Base-by-base conservation (phyloP, 2,329 filamentous ascomycete genomes). In the Alternaria brassicae region DNA sequence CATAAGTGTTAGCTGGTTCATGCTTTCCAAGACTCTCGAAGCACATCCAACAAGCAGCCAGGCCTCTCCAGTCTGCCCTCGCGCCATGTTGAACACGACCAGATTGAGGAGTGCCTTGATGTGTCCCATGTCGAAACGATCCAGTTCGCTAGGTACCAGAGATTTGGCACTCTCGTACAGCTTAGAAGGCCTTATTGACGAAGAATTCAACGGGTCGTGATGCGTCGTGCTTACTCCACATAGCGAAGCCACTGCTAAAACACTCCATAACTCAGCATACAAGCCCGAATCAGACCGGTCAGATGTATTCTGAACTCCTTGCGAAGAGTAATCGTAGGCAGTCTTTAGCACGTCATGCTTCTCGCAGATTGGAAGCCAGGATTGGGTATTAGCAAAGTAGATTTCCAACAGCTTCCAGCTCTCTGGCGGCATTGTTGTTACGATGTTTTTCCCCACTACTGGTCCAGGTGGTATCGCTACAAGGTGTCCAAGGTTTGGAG, bases 371-470 rank as follows among this genome's bases (percentile, higher is more conserved):
- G 91, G 91, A 25, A 93, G 82, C 91, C 91, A 93, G 53, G 85
- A 87, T 72, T 93, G 89, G 0, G 88, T 91, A 67, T 91, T 91
- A 1, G 89, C 86, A 60, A 91, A 90, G 72, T 92, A 93, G 4
- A 90, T 83, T 65, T 92, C 89, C 37, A 93, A 78, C 4, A 93
- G 81, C 2, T 83, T 81, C 80, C 82, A 88, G 71, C 83, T 85
- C 68, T 86, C 83, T 15, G 75, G 70, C 15, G 83, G 87, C 0
- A 90, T 77, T 39, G 32, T 32, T 19, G 49, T 40, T 44, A 27
- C 19, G 19, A 19, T 17, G 44, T 9, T 19, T 13, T 13, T 4
- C 19, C 30, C 44, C 17, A n/a, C 15, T 48, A 34, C 15, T 48
- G 28, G 42, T 47, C 21, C 37, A 30, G 25, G 19, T 13, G 49